Conservation (phyloP, 768 basidiomycete genomes). For the Naganishia kalamii region DNA sequence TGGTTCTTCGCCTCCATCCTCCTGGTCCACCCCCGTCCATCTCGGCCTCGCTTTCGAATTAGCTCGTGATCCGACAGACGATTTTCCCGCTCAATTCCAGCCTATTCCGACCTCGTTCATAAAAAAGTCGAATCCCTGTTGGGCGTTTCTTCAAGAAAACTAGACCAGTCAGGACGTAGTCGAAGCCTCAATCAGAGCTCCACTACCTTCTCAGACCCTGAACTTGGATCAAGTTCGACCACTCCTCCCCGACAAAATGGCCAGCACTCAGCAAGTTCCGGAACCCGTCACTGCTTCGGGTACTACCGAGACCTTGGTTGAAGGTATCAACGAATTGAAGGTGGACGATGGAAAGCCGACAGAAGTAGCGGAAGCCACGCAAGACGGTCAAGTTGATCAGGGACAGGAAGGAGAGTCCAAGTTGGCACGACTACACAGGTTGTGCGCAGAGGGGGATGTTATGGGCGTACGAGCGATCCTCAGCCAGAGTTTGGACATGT, state of each 20-base stretch:
- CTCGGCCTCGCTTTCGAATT: background rate
- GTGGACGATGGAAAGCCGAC: slow-evolving; percentile 1
- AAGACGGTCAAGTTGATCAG: background rate
- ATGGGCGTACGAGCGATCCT: slow-evolving; percentile 39
- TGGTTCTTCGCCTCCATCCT: background rate
- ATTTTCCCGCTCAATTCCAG: background rate
- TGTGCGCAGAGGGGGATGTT: slow-evolving; percentile 40
- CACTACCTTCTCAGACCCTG: background rate
- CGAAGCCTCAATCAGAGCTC: too few species aligned
- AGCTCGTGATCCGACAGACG: background rate
- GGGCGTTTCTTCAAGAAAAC: background rate
- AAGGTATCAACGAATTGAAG: background rate
- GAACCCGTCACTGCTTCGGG: background rate
- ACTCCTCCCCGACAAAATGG: slow-evolving; percentile 10
- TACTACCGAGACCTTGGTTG: slow-evolving; percentile 1
- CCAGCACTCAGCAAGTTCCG: slow-evolving; percentile 2
- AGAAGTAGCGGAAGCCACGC: background rate
- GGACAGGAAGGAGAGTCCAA: background rate
- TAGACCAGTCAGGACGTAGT: background rate
- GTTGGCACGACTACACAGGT: slow-evolving; percentile 29
- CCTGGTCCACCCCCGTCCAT: background rate
- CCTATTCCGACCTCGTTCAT: background rate
- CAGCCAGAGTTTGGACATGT: slow-evolving; percentile 32
- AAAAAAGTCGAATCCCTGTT: background rate
- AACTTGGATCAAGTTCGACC: slow-evolving; percentile 1